Percentiles rank a stretch among this genome's conserved stretches.
These are phyloP conservation scores for Penicillium vulpinum DNA, from an alignment of 2,329 filamentous ascomycete species.

Conservation along the genomic window DNA sequence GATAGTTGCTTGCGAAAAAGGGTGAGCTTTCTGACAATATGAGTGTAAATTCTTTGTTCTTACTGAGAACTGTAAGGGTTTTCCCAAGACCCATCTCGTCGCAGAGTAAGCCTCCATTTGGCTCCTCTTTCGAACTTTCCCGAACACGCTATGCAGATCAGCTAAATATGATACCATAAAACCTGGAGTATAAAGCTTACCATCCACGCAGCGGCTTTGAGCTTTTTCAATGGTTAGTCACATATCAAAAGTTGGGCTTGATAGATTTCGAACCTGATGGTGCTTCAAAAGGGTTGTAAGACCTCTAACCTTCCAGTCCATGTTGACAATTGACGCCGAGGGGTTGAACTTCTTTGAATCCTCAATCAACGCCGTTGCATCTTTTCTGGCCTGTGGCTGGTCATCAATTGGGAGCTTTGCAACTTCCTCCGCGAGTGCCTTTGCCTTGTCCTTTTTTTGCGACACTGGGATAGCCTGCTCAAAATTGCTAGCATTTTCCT, in stretches of 20 bases:
- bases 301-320: slow-evolving; percentile 35
- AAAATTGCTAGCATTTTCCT: slow-evolving; percentile 29
- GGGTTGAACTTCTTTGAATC: slow-evolving; percentile 33
- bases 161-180: neutral
- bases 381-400: slow-evolving; percentile 21
- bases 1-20: slow-evolving; percentile 33
- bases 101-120: slow-evolving; percentile 40
- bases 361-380: slow-evolving; percentile 26
- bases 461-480: slow-evolving; percentile 27
- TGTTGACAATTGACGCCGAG: slow-evolving; percentile 27
- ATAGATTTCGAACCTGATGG: slow-evolving; percentile 32
- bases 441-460: slow-evolving; percentile 23
- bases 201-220: slow-evolving; percentile 37
- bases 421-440: slow-evolving; percentile 37
- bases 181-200: slow-evolving; percentile 15
- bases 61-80: slow-evolving; percentile 39
- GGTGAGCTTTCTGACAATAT: neutral
- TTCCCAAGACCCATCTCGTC: slow-evolving; percentile 48
- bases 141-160: slow-evolving; percentile 32
- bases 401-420: slow-evolving; percentile 31
- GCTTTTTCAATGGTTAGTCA: slow-evolving; percentile 18
- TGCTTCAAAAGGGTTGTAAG: slow-evolving; percentile 37
- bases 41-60: neutral
- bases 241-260: neutral
- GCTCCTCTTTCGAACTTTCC: slow-evolving; percentile 23